Evolutionary conservation across 202 grass and related monocot genomes (phyloP).

Genomic region (Digitaria exilis): DNA sequence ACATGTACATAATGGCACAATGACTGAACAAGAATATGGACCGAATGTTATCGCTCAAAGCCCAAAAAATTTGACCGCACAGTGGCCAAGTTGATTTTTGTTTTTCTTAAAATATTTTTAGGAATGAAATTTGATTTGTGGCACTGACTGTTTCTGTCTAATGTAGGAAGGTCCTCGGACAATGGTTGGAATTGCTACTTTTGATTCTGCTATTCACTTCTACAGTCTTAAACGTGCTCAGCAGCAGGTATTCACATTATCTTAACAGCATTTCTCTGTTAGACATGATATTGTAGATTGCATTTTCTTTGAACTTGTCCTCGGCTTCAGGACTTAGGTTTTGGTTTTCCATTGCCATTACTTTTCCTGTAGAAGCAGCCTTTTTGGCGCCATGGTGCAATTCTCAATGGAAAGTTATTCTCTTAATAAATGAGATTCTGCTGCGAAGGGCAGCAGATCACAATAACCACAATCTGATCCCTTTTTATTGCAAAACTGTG

Average conservation of each 20-base stretch:
- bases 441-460: background rate
- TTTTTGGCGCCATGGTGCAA: background rate
- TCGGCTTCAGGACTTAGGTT: background rate
- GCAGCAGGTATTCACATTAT: conserved; percentile 61
- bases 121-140: background rate
- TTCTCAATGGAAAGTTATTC: background rate
- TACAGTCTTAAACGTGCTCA: conserved; percentile 84
- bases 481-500: background rate
- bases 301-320: conserved; percentile 1
- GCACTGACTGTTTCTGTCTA: background rate
- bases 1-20: background rate
- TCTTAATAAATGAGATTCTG: background rate
- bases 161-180: conserved; percentile 86
- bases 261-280: background rate
- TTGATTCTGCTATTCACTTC: conserved; percentile 91
- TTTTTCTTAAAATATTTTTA: conserved; percentile 1
- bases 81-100: background rate
- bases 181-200: conserved; percentile 89
- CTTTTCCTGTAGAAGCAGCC: background rate
- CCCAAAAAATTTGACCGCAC: background rate
- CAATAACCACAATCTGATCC: background rate
- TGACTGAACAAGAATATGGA: background rate
- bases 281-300: background rate
- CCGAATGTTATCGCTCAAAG: background rate
- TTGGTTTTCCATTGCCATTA: background rate